A percentile compares a stretch with the other conserved stretches of the same genome.
Evolutionary conservation across 2,329 filamentous ascomycete genomes (phyloP).

Genomic region (Aureobasidium sp.): DNA sequence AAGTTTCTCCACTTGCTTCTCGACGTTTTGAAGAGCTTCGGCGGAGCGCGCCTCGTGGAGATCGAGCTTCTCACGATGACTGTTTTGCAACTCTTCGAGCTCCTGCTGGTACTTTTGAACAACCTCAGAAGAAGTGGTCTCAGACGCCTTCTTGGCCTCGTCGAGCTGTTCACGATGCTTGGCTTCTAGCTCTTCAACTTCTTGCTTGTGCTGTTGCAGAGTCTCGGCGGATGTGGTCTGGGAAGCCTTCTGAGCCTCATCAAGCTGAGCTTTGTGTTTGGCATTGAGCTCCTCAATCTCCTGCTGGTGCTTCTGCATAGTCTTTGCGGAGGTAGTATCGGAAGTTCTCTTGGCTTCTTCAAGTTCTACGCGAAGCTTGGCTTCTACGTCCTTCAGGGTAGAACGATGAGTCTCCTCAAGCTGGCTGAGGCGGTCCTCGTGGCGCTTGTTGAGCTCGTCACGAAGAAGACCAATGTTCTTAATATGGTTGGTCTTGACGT

Average conservation of each 20-base stretch:
- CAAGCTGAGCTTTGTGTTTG: constrained; percentile 7
- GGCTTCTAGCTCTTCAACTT: not conserved
- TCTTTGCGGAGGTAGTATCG: not conserved
- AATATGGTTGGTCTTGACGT: not conserved
- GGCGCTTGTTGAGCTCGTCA: not conserved
- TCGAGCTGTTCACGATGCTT: not conserved
- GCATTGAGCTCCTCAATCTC: not conserved
- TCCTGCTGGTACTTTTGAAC: not conserved
- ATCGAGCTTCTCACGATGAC: not conserved
- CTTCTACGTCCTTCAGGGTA: not conserved
- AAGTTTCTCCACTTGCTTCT: constrained; percentile 6
- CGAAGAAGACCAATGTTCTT: not conserved
- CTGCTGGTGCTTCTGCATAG: not conserved
- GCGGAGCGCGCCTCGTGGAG: not conserved
- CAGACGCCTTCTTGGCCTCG: not conserved
- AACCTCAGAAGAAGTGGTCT: not conserved
- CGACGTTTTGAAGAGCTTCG: not conserved
- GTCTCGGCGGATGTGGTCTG: not conserved
- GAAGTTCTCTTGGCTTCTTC: not conserved
- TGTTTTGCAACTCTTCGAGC: not conserved
- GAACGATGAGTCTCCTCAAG: not conserved
- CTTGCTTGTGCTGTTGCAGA: constrained; percentile 1
- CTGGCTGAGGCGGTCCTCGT: not conserved
- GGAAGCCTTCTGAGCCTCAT: not conserved
- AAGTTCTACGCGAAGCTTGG: not conserved